Conservation (phyloP, 768 basidiomycete species). For the Epithele typhae region DNA sequence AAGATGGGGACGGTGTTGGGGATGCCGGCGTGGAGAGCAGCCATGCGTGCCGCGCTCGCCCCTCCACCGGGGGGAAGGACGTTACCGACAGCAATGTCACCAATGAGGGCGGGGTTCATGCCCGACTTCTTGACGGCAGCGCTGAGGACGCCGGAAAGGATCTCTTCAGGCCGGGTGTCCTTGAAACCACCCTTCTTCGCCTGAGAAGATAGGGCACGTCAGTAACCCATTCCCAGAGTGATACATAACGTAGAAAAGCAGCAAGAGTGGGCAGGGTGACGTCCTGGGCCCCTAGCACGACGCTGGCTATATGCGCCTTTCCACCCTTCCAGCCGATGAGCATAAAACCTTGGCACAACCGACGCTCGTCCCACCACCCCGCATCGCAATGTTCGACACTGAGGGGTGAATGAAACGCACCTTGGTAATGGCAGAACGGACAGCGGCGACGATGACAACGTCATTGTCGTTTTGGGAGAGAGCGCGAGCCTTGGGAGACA, state of each 20-base stretch:
- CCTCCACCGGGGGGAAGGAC: constrained; percentile 87
- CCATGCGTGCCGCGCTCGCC: constrained; percentile 79
- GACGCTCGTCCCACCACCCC: too few relatives aligned
- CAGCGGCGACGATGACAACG: constrained; percentile 85
- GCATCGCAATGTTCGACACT: neutral
- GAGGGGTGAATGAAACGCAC: constrained; percentile 34
- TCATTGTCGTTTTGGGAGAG: constrained; percentile 77
- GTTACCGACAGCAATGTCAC: constrained; percentile 83
- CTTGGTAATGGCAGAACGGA: constrained; percentile 91
- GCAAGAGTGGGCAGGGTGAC: too few relatives aligned
- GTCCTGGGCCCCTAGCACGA: too few relatives aligned
- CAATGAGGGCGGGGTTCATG: constrained; percentile 78
- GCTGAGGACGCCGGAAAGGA: constrained; percentile 71
- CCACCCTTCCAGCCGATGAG: neutral
- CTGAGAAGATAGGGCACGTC: constrained; percentile 31
- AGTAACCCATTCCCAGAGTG: too few relatives aligned
- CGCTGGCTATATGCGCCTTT: too few relatives aligned
- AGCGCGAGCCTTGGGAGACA: constrained; percentile 52
- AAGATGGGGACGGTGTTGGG: constrained; percentile 69
- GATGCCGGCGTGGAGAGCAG: constrained; percentile 81
- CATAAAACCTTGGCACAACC: neutral
- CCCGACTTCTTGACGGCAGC: constrained; percentile 64
- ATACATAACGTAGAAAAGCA: too few relatives aligned
- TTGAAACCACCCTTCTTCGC: constrained; percentile 87
- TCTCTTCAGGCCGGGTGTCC: constrained; percentile 80